Percentiles rank a stretch among this genome's conserved stretches.
Evolutionary conservation across 192 early-diverging fungal species (phyloP).

Genomic region (Coemansia pectinata): DNA sequence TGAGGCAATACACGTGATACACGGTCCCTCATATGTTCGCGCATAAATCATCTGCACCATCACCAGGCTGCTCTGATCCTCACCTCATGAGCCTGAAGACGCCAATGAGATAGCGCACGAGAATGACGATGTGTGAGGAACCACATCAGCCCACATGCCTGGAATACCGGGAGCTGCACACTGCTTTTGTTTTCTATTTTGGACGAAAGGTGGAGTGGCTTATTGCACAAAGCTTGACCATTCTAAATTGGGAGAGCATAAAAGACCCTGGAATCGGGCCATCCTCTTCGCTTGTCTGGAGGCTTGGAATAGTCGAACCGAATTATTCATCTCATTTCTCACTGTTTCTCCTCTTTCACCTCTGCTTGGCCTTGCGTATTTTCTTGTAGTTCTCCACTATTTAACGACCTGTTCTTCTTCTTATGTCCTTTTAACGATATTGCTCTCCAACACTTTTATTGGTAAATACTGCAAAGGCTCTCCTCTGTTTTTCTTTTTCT

Average conservation of each 20-base stretch:
- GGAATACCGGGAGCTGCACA: not conserved
- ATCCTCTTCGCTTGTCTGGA: not conserved
- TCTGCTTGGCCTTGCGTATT: not conserved
- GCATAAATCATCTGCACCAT: not conserved
- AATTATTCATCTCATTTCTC: not conserved
- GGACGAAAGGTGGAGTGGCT: not conserved
- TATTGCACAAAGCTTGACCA: not conserved
- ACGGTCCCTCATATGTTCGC: not conserved
- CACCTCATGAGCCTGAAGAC: not conserved
- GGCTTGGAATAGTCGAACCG: constrained; percentile 3
- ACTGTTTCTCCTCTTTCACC: not conserved
- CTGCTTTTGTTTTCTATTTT: not conserved
- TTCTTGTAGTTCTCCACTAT: not conserved
- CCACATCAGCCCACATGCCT: constrained; percentile 1
- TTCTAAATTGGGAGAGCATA: not conserved
- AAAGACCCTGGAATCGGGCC: constrained; percentile 7
- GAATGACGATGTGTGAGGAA: not conserved
- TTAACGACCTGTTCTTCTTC: not conserved
- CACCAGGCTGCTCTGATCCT: not conserved
- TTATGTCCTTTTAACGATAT: constrained; percentile 2
- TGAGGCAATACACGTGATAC: not conserved
- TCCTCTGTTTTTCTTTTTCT: not conserved
- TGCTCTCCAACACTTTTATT: not conserved
- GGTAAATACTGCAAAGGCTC: not conserved
- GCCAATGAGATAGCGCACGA: not conserved